Percentiles rank a stretch among this genome's conserved stretches.
These are phyloP conservation scores for Mortierella hygrophila DNA, from an alignment of 192 early-diverging fungal genomes.

Conservation along the genomic window DNA sequence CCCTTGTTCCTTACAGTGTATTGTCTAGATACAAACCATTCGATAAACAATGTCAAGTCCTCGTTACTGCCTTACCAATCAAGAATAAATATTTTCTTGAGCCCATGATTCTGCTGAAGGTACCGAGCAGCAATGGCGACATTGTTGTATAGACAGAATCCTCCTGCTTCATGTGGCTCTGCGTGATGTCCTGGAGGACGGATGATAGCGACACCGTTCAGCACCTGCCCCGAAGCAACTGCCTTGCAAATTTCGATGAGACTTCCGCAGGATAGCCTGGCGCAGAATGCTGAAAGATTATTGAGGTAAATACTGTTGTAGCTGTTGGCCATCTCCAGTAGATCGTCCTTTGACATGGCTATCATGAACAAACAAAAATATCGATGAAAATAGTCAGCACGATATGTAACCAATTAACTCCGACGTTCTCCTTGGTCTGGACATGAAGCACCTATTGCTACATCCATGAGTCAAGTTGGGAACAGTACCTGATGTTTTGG, in stretches of 20 bases:
- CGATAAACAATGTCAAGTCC: neutral
- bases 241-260: conserved; percentile 79
- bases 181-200: conserved; percentile 97
- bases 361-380: neutral
- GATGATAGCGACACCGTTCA: conserved; percentile 89
- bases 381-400: neutral
- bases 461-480: neutral
- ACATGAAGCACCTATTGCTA: neutral
- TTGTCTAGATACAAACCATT: neutral
- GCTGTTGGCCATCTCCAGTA: conserved; percentile 57
- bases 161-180: conserved; percentile 78
- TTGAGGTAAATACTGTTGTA: conserved; percentile 82
- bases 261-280: conserved; percentile 81
- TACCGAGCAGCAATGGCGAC: conserved; percentile 85
- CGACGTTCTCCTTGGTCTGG: neutral
- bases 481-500: conserved; percentile 56
- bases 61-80: conserved; percentile 75
- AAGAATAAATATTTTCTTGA: conserved; percentile 79
- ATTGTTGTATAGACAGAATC: conserved; percentile 94
- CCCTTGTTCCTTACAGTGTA: too few relatives aligned
- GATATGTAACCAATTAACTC: neutral
- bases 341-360: conserved; percentile 64
- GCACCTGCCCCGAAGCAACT: conserved; percentile 71
- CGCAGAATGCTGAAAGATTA: conserved; percentile 71
- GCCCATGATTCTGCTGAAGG: conserved; percentile 61